These are phyloP conservation scores for Diversispora eburnea DNA, from an alignment of 192 early-diverging fungal species.

Conservation along the genomic window DNA sequence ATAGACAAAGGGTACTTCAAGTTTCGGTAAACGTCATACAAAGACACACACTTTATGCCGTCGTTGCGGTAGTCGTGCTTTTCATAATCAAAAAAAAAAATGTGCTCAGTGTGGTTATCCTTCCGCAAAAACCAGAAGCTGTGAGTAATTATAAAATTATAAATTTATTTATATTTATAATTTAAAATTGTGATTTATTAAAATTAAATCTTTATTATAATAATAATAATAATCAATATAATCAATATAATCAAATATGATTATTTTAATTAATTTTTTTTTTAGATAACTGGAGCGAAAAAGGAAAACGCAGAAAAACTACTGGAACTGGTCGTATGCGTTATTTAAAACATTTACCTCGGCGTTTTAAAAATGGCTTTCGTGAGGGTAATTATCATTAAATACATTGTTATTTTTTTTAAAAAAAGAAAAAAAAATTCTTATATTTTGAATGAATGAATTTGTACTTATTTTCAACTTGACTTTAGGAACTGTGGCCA, in stretches of 20 bases:
- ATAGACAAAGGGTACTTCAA: constrained; percentile 42
- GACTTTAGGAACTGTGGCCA: no score
- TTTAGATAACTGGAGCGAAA: constrained; percentile 90
- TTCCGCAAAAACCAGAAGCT: constrained; percentile 94
- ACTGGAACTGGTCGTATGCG: constrained; percentile 98
- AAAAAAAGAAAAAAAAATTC: no score
- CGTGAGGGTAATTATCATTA: constrained; percentile 58
- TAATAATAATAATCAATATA: constrained; percentile 8
- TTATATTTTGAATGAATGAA: no score
- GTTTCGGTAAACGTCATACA: constrained; percentile 99
- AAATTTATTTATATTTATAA: constrained; percentile 1
- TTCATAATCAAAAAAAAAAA: constrained; percentile 99
- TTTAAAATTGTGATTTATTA: constrained; percentile 6
- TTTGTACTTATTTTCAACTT: no score
- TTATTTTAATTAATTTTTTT: background rate
- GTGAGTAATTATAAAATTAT: constrained; percentile 47
- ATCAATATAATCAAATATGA: background rate
- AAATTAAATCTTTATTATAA: background rate
- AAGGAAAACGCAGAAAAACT: constrained; percentile 97
- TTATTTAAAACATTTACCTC: constrained; percentile 88
- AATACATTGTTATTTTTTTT: no score
- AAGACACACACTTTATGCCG: constrained; percentile 99
- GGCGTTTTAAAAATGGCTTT: constrained; percentile 99
- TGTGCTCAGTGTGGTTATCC: constrained; percentile 99
- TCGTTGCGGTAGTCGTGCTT: constrained; percentile 93